phyloP scores from a whole-genome alignment of 2,329 filamentous ascomycete species.

The Fusarium begoniae region DNA sequence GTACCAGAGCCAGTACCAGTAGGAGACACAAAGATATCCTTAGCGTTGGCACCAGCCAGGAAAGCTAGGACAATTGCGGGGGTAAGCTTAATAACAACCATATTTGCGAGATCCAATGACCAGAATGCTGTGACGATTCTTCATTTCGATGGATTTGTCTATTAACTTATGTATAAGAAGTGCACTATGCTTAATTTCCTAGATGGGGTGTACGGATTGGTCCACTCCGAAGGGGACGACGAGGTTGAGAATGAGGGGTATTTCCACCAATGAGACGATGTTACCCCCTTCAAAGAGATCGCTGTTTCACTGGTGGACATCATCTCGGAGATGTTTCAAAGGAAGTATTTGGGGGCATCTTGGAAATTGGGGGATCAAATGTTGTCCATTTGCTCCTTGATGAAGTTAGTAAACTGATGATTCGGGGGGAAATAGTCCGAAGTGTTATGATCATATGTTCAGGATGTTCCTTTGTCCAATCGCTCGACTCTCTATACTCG shows the following conservation, averaged over 20 bases:
- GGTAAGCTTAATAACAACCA: constrained; percentile 25
- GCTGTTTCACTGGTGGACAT: constrained; percentile 4
- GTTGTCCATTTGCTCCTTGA: neutral
- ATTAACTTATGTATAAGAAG: neutral
- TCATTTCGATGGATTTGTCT: neutral
- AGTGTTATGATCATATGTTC: neutral
- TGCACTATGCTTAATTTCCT: neutral
- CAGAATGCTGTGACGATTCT: neutral
- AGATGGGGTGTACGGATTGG: constrained; percentile 7
- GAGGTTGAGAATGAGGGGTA: neutral
- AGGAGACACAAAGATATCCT: constrained; percentile 57
- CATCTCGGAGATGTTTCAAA: neutral
- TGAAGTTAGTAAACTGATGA: neutral
- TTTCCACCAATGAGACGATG: constrained; percentile 25
- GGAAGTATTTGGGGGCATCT: neutral
- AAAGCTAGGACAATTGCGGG: constrained; percentile 18
- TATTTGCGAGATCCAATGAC: neutral
- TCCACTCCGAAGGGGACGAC: constrained; percentile 9
- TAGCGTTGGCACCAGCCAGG: constrained; percentile 30
- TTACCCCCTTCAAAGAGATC: neutral
- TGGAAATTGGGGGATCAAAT: neutral
- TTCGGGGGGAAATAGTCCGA: neutral
- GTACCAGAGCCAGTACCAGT: constrained; percentile 52
- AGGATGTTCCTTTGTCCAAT: neutral
- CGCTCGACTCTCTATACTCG: neutral